Evolutionary conservation across 192 early-diverging fungal genomes (phyloP), one percentile per base, ranked within the genome.

Genomic region (Mortierella hygrophila): DNA sequence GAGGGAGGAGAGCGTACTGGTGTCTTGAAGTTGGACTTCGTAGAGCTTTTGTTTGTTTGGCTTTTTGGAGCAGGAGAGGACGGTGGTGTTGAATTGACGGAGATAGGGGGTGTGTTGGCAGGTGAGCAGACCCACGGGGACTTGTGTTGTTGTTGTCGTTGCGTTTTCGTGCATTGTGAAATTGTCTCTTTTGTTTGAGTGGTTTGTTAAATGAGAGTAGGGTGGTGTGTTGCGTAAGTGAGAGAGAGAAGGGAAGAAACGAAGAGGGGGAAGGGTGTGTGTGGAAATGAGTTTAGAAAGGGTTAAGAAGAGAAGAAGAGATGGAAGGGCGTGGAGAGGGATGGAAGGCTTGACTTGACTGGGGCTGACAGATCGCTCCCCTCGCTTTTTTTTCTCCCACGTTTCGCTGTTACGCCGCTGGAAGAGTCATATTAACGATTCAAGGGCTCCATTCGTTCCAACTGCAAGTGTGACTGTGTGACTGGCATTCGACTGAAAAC

Each of bases 71-170:
- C 94, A 94, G 5, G 78, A 77, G 23, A 94, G 72, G 63, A 92
- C 92, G 21, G 74, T 78, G 41, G 92, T 93, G 40, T 85, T 88
- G 29, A 92, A 83, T 20, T 57, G 54, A 32, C 60, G 79, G 37
- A 88, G 82, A 80, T 90, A 94, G 8, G 92, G 90, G 65, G 92
- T 86, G 46, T 87, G 81, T 79, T 94, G 94, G 76, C 94, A 94
- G 40, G 91, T 90, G 21, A 94, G 77, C 60, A 85, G 79, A 21
- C 94, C 94, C 8, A 94, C 94, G 20, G 91, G 88, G 55, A 91
- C 80, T 54, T 91, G 90, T 6, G 65, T 29, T 11, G 32, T n/a
- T 20, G 44, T 54, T 11, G 32, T n/a, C 10, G 44, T 69, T 41
- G 26, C 26, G 71, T 49, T 46, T 29, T 47, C 44, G 13, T 4